phyloP scores from a whole-genome alignment of 768 basidiomycete genomes.

The Lactifluus volemus region DNA sequence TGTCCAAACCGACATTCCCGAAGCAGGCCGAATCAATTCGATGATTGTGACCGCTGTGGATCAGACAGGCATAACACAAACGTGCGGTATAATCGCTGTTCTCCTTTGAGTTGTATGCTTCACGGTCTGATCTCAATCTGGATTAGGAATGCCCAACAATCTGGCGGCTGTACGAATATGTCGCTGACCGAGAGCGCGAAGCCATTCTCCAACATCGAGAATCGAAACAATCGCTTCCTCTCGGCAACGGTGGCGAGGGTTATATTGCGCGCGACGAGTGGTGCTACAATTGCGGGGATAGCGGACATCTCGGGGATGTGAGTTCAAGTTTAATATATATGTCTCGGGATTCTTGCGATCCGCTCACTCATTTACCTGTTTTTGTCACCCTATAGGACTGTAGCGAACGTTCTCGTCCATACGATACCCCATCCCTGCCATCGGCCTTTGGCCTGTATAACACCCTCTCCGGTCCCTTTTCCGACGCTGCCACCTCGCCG shows the following conservation, averaged over 20 bases:
- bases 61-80: slow-evolving; percentile 54
- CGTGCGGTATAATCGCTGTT: slow-evolving; percentile 31
- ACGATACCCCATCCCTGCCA: slow-evolving; percentile 39
- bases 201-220: slow-evolving; percentile 39
- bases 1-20: slow-evolving; percentile 54
- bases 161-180: slow-evolving; percentile 75
- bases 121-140: background rate
- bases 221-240: slow-evolving; percentile 36
- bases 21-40: slow-evolving; percentile 25
- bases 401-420: slow-evolving; percentile 33
- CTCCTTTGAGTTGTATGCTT: background rate
- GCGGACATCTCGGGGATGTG: slow-evolving; percentile 76
- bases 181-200: slow-evolving; percentile 43
- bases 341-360: too few species aligned
- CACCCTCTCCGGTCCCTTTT: slow-evolving; percentile 55
- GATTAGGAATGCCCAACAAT: slow-evolving; percentile 72
- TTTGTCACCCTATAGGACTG: slow-evolving; percentile 43
- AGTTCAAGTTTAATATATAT: slow-evolving; percentile 23
- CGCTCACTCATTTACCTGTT: background rate
- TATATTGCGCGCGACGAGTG: slow-evolving; percentile 66
- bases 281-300: slow-evolving; percentile 74
- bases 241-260: slow-evolving; percentile 71
- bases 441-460: slow-evolving; percentile 66
- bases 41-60: slow-evolving; percentile 64
- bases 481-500: slow-evolving; percentile 25